Percentiles rank a stretch among this genome's conserved stretches.
Conservation (phyloP, 352 stramenopile genomes). For the Pythium dissimile region DNA sequence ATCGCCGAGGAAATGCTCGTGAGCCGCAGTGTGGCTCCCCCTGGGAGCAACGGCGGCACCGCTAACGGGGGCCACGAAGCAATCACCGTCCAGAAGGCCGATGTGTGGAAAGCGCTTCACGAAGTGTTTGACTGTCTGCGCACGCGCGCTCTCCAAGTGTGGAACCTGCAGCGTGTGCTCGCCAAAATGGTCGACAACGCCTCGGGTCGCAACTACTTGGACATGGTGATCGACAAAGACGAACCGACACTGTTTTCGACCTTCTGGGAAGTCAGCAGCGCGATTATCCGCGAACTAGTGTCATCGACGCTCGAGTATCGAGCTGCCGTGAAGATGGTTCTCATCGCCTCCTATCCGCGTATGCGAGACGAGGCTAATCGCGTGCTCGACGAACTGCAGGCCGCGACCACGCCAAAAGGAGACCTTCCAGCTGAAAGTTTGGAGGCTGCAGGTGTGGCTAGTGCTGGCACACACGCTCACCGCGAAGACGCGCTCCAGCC, state of each 20-base stretch:
- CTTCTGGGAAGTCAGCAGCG: conserved; percentile 84
- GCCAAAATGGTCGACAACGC: conserved; percentile 60
- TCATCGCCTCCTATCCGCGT: conserved; percentile 76
- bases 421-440: conserved; percentile 4
- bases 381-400: conserved; percentile 57
- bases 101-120: conserved; percentile 80
- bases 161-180: conserved; percentile 86
- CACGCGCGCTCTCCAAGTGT: conserved; percentile 71
- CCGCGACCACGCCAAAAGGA: conserved; percentile 37
- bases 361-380: conserved; percentile 72
- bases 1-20: conserved; percentile 69
- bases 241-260: conserved; percentile 79
- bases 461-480: conserved; percentile 1
- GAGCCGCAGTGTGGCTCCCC: conserved; percentile 11
- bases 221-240: conserved; percentile 66
- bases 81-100: conserved; percentile 50
- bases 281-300: conserved; percentile 73
- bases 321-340: conserved; percentile 53
- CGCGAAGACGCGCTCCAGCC: conserved; percentile 20
- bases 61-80: conserved; percentile 9
- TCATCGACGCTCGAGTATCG: conserved; percentile 54
- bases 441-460: neutral
- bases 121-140: conserved; percentile 74
- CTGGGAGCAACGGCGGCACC: conserved; percentile 8
- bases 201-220: conserved; percentile 51